These are phyloP conservation scores for Pythium monospermum DNA, from an alignment of 352 stramenopile genomes.

Conservation along the genomic window DNA sequence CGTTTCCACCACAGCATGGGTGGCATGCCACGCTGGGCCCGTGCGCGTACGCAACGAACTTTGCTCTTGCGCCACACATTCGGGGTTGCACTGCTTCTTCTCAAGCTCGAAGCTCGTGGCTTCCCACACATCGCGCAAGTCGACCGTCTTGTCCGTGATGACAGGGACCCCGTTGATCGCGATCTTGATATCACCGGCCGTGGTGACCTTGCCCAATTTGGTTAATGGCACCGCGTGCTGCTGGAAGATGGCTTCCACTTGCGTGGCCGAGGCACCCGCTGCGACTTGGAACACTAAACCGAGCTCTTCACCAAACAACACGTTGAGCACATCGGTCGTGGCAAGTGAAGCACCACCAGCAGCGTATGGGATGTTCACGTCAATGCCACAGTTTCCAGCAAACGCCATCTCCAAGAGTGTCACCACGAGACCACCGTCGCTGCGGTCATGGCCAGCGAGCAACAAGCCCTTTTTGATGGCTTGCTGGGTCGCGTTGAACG, in stretches of 20 bases:
- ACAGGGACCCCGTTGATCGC: slow-evolving; percentile 79
- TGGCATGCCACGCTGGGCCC: slow-evolving; percentile 86
- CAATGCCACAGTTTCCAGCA: slow-evolving; percentile 95
- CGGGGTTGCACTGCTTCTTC: slow-evolving; percentile 95
- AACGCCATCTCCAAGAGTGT: slow-evolving; percentile 99
- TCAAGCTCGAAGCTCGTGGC: slow-evolving; percentile 98
- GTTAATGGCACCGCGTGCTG: slow-evolving; percentile 75
- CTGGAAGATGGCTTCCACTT: slow-evolving; percentile 87
- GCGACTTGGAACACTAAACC: slow-evolving; percentile 96
- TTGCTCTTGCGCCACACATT: slow-evolving; percentile 94
- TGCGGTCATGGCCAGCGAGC: slow-evolving; percentile 97
- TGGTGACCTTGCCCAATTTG: slow-evolving; percentile 89
- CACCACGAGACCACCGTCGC: slow-evolving; percentile 95
- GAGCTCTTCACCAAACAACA: slow-evolving; percentile 97
- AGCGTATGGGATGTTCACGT: slow-evolving; percentile 86
- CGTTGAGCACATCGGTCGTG: slow-evolving; percentile 47
- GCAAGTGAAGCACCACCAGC: too few relatives aligned
- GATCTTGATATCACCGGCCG: slow-evolving; percentile 85
- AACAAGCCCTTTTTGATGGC: slow-evolving; percentile 90
- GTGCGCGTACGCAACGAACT: slow-evolving; percentile 82
- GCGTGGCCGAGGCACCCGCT: slow-evolving; percentile 35
- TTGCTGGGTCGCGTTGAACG: slow-evolving; percentile 92
- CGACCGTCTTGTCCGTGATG: slow-evolving; percentile 66
- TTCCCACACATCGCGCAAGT: slow-evolving; percentile 97
- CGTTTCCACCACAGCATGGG: slow-evolving; percentile 84